Evolutionary conservation across 1,284 basidiomycete species (phyloP), one percentile per base, ranked within the genome.

Genomic region (Ceratobasidium sp.): DNA sequence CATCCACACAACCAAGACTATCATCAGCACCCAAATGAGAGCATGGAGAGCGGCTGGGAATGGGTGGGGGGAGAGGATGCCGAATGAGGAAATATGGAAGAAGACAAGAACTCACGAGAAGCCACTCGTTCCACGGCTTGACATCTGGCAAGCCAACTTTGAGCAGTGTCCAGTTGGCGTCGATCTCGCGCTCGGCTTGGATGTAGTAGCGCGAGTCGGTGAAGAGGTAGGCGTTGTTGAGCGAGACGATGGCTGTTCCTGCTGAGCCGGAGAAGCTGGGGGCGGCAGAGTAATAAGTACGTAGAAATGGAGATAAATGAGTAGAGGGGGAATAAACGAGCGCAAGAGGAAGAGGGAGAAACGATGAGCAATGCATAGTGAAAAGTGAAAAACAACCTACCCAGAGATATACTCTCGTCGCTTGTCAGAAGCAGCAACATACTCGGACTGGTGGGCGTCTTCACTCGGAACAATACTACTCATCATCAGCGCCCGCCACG

Each of bases 181-280:
- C 94, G 20, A 96, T 85, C 83, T 97, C 91, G 13, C 91, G 87
- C 10, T 88, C 88, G 6, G 96, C 96, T 85, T 96, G 95, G 1
- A 93, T 83, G 92, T 95, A 97, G 84, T 98, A 98, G 40, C 96
- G 89, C 38, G 95, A 94, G 84, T 98, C 96, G 26, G 92, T 93
- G 80, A 97, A 89, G 40, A 98, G 87, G 81, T 93, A 93, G 3
- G 92, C 92, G 2, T 87, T 85, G 1, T 87, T 87, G 81, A 87
- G 86, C 0, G 93, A 92, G 28, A 97, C 86, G 59, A 98, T 88
- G 5, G 94, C 96, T 68, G 91, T 89, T 7, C 96, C 96, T 3
- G 93, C 92, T n/a, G 92, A 92, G 15, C 96, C 96, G 23, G 91
- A 90, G 84, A 98, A 98, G 23, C 94, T 95, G 80, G 59, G 75